Base-by-base conservation (phyloP, 2,329 filamentous ascomycete species). In the Ophiostoma himal-ulmi region DNA sequence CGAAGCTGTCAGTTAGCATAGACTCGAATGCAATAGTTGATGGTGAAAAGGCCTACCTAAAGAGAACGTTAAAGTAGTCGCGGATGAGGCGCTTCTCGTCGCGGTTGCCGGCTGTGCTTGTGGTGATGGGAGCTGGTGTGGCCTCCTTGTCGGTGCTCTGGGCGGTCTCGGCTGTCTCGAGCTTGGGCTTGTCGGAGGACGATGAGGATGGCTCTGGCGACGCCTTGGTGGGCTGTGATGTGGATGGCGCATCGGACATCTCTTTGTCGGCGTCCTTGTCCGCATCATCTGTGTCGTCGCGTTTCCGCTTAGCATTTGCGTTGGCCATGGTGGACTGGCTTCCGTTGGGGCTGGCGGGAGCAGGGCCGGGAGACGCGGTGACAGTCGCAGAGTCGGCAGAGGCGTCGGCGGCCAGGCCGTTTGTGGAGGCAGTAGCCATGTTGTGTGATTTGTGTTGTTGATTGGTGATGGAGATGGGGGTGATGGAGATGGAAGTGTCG, bases 241-340 rank as follows among this genome's bases (percentile, higher is more conserved):
- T 54, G 5, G 39, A 41, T 14, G 70, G 64, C 41, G 65, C 71
- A 13, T 73, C 73, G 2, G 69, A 17, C 72, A 73, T 74, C 36
- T 37, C 65, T 5, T 70, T 66, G 26, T 72, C 71, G 69, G 71
- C 75, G 66, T 81, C 81, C 20, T 54, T 54, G 74, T 83, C 81
- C 2, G 41, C 41, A 72, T 77, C 80, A 67, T 79, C 81, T 71
- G 77, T 80, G 68, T 79, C 78, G 75, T 87, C 85, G 82, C 86
- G 86, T 80, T 89, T 89, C 78, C 86, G 82, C 80, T 89, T 89
- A 71, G 75, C 68, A 20, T 69, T 74, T 37, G 54, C 26, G 11
- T 75, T 76, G 74, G 75, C 76, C 30, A 30, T 30, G 37, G 20
- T 8, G 11, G 57, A 62, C 72, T 69, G 57, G 54, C 39, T 54